These are phyloP conservation scores for Suillus subluteus DNA, from an alignment of 768 basidiomycete genomes.

Conservation along the genomic window DNA sequence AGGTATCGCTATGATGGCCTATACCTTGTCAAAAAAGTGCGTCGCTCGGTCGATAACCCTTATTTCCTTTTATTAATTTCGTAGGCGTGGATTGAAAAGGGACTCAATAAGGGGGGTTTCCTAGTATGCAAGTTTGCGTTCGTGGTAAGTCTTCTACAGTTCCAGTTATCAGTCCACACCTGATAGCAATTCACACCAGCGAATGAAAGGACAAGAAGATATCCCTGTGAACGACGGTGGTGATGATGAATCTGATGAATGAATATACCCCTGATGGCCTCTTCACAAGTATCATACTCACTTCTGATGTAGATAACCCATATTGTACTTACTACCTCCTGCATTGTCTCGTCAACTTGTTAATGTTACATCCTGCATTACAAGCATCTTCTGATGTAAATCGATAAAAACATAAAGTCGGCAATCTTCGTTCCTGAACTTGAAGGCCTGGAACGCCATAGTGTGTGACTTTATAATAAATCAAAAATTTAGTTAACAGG, in stretches of 20 bases:
- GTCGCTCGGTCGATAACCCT: constrained; percentile 9
- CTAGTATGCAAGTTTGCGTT: constrained; percentile 88
- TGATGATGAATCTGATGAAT: constrained; percentile 15
- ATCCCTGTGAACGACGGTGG: constrained; percentile 28
- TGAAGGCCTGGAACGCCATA: neutral
- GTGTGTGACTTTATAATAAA: neutral
- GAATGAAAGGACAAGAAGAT: constrained; percentile 27
- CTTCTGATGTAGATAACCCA: neutral
- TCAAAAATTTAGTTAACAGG: neutral
- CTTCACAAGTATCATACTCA: neutral
- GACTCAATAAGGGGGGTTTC: constrained; percentile 68
- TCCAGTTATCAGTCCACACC: neutral
- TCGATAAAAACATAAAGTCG: neutral
- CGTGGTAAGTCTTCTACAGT: constrained; percentile 50
- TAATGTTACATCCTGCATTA: neutral
- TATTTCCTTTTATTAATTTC: neutral
- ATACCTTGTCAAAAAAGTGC: constrained; percentile 75
- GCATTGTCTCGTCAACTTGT: neutral
- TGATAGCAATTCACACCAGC: constrained; percentile 15
- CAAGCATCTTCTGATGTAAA: neutral
- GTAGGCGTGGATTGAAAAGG: constrained; percentile 77
- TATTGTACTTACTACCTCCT: neutral
- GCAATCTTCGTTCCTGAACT: constrained; percentile 20
- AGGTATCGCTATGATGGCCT: constrained; percentile 93
- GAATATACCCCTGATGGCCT: neutral